phyloP scores from a whole-genome alignment of 2,329 filamentous ascomycete genomes.

The Diatrype stigma region DNA sequence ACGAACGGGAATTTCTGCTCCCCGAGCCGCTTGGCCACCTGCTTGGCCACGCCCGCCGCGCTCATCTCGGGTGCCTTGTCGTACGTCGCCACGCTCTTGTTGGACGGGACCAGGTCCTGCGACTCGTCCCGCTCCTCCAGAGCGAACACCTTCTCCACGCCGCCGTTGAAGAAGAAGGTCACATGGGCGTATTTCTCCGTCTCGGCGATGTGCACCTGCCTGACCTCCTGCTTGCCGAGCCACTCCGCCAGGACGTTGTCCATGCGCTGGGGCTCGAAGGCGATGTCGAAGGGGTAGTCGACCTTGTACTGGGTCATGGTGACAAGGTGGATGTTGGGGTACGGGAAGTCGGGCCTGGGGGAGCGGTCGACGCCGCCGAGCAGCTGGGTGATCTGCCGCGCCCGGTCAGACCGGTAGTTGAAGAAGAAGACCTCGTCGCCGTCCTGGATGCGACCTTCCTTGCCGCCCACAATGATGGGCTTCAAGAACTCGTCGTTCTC shows the following conservation, averaged over 20 bases:
- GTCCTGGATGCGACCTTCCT: conserved; percentile 82
- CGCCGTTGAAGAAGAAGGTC: conserved; percentile 99
- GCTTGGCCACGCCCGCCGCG: conserved; percentile 81
- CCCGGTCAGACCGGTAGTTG: conserved; percentile 99
- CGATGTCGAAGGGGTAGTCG: conserved; percentile 87
- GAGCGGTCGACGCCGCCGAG: conserved; percentile 90
- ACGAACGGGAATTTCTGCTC: conserved; percentile 90
- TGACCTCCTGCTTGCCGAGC: conserved; percentile 80
- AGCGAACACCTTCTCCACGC: conserved; percentile 92
- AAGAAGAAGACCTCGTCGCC: conserved; percentile 98
- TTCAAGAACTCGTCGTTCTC: conserved; percentile 98
- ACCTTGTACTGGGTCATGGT: conserved; percentile 99
- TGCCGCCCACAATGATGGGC: conserved; percentile 89
- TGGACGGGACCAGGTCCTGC: conserved; percentile 76
- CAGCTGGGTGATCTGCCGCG: conserved; percentile 92
- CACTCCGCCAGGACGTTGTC: conserved; percentile 97
- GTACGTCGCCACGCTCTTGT: conserved; percentile 87
- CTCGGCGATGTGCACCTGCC: conserved; percentile 96
- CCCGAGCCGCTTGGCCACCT: conserved; percentile 79
- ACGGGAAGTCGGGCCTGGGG: conserved; percentile 84
- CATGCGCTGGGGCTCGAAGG: conserved; percentile 94
- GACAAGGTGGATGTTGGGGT: conserved; percentile 85
- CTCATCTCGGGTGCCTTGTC: conserved; percentile 96
- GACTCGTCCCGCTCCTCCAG: conserved; percentile 85
- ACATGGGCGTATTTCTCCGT: conserved; percentile 99